Percentiles rank a stretch among this genome's conserved stretches.
Evolutionary conservation across 2,329 filamentous ascomycete genomes (phyloP).

Genomic region (Ceratocystis cacaofunesta): DNA sequence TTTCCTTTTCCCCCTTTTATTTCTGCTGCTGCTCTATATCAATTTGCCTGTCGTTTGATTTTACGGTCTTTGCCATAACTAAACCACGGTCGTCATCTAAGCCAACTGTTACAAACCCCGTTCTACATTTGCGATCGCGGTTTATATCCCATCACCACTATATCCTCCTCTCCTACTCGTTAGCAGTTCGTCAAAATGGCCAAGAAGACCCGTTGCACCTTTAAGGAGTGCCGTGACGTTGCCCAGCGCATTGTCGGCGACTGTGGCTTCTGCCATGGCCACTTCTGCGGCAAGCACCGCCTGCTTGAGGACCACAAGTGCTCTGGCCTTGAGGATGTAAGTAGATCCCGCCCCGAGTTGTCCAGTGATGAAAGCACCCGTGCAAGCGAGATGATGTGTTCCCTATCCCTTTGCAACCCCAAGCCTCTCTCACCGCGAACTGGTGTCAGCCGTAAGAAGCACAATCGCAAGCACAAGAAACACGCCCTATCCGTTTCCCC

Average conservation of each 20-base stretch:
- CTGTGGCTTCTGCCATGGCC: conserved; percentile 85
- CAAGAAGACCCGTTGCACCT: conserved; percentile 72
- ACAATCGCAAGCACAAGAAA: not conserved
- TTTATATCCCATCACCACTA: not conserved
- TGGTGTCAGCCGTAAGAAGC: not conserved
- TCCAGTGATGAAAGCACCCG: not conserved
- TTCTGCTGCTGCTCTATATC: not conserved
- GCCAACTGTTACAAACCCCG: not conserved
- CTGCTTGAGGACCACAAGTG: conserved; percentile 92
- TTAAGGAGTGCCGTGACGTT: conserved; percentile 74
- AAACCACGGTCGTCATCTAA: too few species aligned
- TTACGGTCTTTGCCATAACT: too few species aligned
- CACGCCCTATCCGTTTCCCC: conserved; percentile 16
- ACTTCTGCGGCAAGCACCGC: conserved; percentile 90
- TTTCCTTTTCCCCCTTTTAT: not conserved
- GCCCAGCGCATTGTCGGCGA: conserved; percentile 92
- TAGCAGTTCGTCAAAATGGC: conserved; percentile 34
- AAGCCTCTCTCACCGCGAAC: not conserved
- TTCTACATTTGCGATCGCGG: not conserved
- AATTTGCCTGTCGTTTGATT: not conserved
- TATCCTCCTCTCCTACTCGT: not conserved
- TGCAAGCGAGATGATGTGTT: not conserved
- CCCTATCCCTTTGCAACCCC: not conserved
- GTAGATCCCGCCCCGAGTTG: conserved; percentile 22
- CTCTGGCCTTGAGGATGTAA: conserved; percentile 73